These are phyloP conservation scores for Wickerhamiella hasegawae DNA, from an alignment of 805 yeast genomes.

Conservation along the genomic window DNA sequence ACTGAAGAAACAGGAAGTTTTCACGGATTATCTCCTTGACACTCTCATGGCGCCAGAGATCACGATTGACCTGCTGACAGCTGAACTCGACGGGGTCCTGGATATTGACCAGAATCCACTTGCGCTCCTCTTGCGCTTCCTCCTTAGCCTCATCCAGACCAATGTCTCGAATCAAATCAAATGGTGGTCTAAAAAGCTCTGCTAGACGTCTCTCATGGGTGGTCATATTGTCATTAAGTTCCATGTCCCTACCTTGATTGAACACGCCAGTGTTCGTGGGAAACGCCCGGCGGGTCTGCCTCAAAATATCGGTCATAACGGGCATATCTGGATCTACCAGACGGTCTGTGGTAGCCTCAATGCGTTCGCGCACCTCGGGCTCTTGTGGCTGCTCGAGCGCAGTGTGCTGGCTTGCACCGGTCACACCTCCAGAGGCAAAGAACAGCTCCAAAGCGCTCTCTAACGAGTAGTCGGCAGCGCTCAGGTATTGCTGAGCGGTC, in stretches of 20 bases:
- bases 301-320: conserved; percentile 10
- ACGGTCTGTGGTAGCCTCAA: conserved; percentile 65
- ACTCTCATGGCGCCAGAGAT: conserved; percentile 65
- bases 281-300: conserved; percentile 16
- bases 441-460: conserved; percentile 75
- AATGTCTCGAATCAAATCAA: conserved; percentile 59
- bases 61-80: conserved; percentile 84
- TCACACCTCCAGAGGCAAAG: conserved; percentile 40
- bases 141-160: conserved; percentile 60
- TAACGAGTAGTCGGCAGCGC: conserved; percentile 58
- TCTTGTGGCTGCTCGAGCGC: conserved; percentile 15
- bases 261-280: conserved; percentile 24
- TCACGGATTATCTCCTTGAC: conserved; percentile 49
- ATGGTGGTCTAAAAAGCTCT: conserved; percentile 79
- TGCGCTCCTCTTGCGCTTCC: conserved; percentile 44
- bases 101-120: conserved; percentile 78
- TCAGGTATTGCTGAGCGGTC: conserved; percentile 60
- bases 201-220: conserved; percentile 47
- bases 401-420: conserved; percentile 14
- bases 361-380: conserved; percentile 55
- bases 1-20: conserved; percentile 73
- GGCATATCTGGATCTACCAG: conserved; percentile 35
- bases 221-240: conserved; percentile 7
- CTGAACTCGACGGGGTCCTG: conserved; percentile 75
- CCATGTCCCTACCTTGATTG: conserved; percentile 28